Base-by-base conservation (phyloP, 768 basidiomycete genomes). In the Suillus clintonianus region DNA sequence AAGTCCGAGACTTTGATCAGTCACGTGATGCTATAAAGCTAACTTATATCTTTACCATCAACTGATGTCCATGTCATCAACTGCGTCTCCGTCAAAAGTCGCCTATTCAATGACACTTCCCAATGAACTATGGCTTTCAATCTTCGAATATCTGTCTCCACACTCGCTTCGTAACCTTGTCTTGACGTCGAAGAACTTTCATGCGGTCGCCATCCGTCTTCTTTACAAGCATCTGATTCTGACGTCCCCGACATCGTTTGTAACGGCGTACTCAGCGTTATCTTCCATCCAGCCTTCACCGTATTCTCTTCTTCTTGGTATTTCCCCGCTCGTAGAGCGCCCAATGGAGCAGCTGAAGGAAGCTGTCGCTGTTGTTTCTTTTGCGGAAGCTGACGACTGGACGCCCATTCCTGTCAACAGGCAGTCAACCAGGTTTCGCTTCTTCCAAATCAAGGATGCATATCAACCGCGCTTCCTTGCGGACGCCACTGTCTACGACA, bases 71-170 rank as follows among this genome's bases (percentile, higher is more conserved):
- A n/a, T n/a, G n/a, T n/a, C n/a, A n/a, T n/a, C n/a, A n/a, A n/a
- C n/a, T n/a, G n/a, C n/a, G n/a, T n/a, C n/a, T 2, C 27, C 27
- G 27, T 27, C 27, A 27, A 27, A 27, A 27, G 27, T 27, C 27
- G 27, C 27, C 27, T 27, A 27, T 27, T 4, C 27, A 27, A 27
- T 27, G 22, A 37, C 22, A 17, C 64, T 80, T 36, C 80, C 80
- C 2, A 74, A 71, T 47, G 80, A 80, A 45, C 68, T 80, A 1
- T 80, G 79, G 79, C 68, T 80, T 67, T 64, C 66, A 59, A 74
- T 80, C 36, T 80, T 80, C 48, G 79, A 78, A 41, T 66, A 71
- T 8, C 66, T 80, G 37, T 54, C 63, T 0, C 70, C 76, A 0
- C 47, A 41, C n/a, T 76, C 78, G 66, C 67, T 80, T 55, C 70